These are phyloP conservation scores for Globisporangium viniferum DNA, from an alignment of 352 stramenopile species.

Conservation along the genomic window DNA sequence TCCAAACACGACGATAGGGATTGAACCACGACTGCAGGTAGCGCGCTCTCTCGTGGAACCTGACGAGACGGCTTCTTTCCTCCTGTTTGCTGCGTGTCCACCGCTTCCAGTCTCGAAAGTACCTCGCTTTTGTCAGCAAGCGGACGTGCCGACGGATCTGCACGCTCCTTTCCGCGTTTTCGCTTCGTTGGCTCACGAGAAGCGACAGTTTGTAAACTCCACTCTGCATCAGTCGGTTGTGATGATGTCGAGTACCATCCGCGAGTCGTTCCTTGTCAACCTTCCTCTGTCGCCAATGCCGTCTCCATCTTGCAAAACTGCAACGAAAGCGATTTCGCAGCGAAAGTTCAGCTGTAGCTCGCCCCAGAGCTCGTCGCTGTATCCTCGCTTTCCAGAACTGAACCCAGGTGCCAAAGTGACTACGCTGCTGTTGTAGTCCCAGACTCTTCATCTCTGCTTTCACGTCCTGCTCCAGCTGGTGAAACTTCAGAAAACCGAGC, in stretches of 20 bases:
- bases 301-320: constrained; percentile 21
- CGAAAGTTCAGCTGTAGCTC: not conserved
- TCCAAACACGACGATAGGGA: constrained; percentile 25
- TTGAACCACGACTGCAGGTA: constrained; percentile 31
- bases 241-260: constrained; percentile 18
- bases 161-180: constrained; percentile 18
- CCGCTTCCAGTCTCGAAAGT: constrained; percentile 25
- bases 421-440: not conserved
- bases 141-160: constrained; percentile 24
- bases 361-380: not conserved
- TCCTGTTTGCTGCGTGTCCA: not conserved
- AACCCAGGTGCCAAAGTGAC: not conserved
- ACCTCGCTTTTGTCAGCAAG: constrained; percentile 15
- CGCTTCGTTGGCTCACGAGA: constrained; percentile 23
- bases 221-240: constrained; percentile 18
- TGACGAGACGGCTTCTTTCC: not conserved
- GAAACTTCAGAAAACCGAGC: constrained; percentile 8
- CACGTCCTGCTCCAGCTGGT: not conserved
- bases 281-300: constrained; percentile 8
- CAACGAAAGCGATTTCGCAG: constrained; percentile 14
- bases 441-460: not conserved
- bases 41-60: not conserved
- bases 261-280: constrained; percentile 1
- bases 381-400: not conserved
- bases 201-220: constrained; percentile 22